Evolutionary conservation across 2,329 filamentous ascomycete species (phyloP), one percentile per base, ranked within the genome.

Genomic region (Capronia epimyces): DNA sequence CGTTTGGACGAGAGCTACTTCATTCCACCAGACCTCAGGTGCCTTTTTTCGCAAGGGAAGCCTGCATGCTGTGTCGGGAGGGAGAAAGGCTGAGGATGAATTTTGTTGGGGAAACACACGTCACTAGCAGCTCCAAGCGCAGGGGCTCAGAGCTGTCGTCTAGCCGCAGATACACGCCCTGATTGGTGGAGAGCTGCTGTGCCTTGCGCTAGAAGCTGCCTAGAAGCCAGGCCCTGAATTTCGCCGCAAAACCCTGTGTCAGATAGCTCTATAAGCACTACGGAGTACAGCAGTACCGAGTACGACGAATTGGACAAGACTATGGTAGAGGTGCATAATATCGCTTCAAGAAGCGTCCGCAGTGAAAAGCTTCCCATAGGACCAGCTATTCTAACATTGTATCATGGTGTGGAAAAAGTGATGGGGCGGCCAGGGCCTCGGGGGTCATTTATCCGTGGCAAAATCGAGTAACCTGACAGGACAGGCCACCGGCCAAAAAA

Each of bases 81-180:
- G 3, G 20, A 42, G 39, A 53, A 50, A 43, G 16, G 18, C 50
- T 53, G 34, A 24, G 24, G 24, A 36, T 37, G 27, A 43, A 29
- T 49, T 55, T 55, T 55, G 53, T 55, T 55, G 53, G 53, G 53
- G 53, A 55, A 50, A 42, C 21, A 34, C 41, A 49, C 45, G 53
- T 52, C 49, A 52, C 49, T 46, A 46, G 37, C 36, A 24, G 10
- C 13, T 15, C 39, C 24, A 34, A 20, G 21, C n/a, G 49, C 22
- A 20, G 39, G 43, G 29, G 21, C 2, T 22, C 1, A 34, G 29
- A 21, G 32, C 20, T 25, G 12, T 20, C 39, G 39, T 10, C 21
- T 25, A 42, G 20, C 39, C 5, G 9, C 7, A 24, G 3, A 18
- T 42, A 20, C 3, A 29, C 7, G 21, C 10, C 20, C 3, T 48